A percentile compares a stretch with the other conserved stretches of the same genome.
phyloP scores from a whole-genome alignment of 441 rosid genomes.

The Syzygium malaccense region DNA sequence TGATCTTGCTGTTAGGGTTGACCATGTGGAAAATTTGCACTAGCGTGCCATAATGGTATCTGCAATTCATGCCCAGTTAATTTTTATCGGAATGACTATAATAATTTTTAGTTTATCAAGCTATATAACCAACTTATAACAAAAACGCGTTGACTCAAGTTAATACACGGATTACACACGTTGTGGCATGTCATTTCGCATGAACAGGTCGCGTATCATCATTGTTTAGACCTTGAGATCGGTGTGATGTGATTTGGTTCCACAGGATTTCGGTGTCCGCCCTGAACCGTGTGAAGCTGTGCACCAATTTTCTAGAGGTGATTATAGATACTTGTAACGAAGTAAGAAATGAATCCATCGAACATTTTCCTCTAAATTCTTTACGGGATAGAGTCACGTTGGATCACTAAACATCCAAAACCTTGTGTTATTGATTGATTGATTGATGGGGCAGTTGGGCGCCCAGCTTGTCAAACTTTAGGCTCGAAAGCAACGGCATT shows the following conservation, averaged over 20 bases:
- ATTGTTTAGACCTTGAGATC: not conserved
- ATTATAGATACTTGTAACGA: not conserved
- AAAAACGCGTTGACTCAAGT: not conserved
- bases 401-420: not conserved
- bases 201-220: not conserved
- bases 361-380: not conserved
- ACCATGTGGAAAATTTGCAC: not conserved
- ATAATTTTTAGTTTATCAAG: not conserved
- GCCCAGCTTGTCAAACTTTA: not conserved
- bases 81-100: not conserved
- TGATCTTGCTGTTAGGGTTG: not conserved
- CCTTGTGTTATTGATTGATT: not conserved
- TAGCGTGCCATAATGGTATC: not conserved
- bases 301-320: not conserved
- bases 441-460: not conserved
- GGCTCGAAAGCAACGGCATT: not conserved
- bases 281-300: not conserved
- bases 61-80: not conserved
- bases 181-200: accelerated
- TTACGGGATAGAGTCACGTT: not conserved
- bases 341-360: not conserved
- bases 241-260: not conserved
- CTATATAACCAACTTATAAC: not conserved
- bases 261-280: not conserved
- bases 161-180: not conserved